Conservation (phyloP, 805 yeast species). For the Kurtzmaniella fragi region DNA sequence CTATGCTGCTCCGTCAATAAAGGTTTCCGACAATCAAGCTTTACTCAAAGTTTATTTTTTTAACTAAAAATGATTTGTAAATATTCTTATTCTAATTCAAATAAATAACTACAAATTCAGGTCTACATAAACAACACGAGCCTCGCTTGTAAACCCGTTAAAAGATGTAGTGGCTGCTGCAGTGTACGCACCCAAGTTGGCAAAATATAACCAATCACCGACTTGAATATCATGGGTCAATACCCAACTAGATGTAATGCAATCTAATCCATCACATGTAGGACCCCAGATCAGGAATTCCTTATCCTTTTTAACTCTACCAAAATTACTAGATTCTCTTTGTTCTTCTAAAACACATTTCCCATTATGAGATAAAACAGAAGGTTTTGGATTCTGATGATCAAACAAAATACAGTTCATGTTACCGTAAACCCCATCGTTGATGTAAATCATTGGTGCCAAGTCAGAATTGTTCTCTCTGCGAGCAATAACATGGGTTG, state of each 20-base stretch:
- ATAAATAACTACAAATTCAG: no score
- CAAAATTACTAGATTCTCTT: constrained; percentile 6
- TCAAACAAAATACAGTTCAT: constrained; percentile 91
- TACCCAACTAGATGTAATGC: constrained; percentile 51
- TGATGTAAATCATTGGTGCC: constrained; percentile 68
- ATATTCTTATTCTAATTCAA: no score
- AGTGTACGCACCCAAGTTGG: constrained; percentile 86
- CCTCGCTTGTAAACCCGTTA: constrained; percentile 74
- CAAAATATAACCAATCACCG: constrained; percentile 92
- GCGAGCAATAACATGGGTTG: constrained; percentile 80
- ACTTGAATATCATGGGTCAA: constrained; percentile 60
- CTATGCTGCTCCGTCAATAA: no score
- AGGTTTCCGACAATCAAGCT: no score
- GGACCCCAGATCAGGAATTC: constrained; percentile 92
- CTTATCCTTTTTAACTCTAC: constrained; percentile 18
- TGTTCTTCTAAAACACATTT: constrained; percentile 33
- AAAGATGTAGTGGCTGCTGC: constrained; percentile 87
- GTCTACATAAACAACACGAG: constrained; percentile 57
- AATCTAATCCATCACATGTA: constrained; percentile 94
- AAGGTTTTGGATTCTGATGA: constrained; percentile 76
- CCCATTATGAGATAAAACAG: constrained; percentile 54
- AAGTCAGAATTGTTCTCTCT: constrained; percentile 32
- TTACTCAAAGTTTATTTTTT: no score
- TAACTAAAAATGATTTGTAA: no score
- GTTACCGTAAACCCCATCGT: constrained; percentile 95